phyloP scores from a whole-genome alignment of 352 stramenopile species.

The Thraustochytrium sp. region DNA sequence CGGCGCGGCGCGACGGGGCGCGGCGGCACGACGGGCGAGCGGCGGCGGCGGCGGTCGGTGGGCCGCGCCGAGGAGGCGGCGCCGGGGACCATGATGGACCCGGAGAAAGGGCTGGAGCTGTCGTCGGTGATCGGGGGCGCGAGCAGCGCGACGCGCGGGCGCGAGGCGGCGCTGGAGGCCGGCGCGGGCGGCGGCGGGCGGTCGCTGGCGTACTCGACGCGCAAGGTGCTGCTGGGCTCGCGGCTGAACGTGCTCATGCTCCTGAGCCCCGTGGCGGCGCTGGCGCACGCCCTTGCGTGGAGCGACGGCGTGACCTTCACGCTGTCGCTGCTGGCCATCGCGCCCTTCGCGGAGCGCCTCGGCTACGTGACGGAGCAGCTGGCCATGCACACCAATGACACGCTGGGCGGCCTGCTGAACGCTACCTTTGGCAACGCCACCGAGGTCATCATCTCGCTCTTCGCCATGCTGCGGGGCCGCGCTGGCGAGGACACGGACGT shows the following conservation, averaged over 20 bases:
- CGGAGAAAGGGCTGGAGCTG: background rate
- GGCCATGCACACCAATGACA: constrained; percentile 90
- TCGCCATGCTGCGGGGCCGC: constrained; percentile 81
- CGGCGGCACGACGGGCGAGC: too few species aligned
- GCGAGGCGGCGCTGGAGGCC: too few species aligned
- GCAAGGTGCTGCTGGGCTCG: constrained; percentile 22
- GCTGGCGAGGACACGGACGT: constrained; percentile 58
- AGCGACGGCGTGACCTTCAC: background rate
- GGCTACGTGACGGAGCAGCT: constrained; percentile 97
- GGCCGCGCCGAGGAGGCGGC: too few species aligned
- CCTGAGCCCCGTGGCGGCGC: background rate
- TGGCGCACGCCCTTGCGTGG: background rate
- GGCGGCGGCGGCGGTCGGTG: too few species aligned
- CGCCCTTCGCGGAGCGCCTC: constrained; percentile 84
- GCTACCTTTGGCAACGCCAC: constrained; percentile 96
- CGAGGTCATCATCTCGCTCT: constrained; percentile 90
- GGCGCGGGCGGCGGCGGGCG: too few species aligned
- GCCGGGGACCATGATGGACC: too few species aligned
- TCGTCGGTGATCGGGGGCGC: background rate
- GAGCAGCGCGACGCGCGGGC: too few species aligned
- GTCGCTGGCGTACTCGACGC: background rate
- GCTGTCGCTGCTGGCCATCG: constrained; percentile 79
- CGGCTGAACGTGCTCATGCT: constrained; percentile 12
- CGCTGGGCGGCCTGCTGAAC: constrained; percentile 92
- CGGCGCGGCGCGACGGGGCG: too few species aligned